Percentiles rank a stretch among this genome's conserved stretches.
These are phyloP conservation scores for Xylariaceae sp. DNA, from an alignment of 2,329 filamentous ascomycete species.

Conservation along the genomic window DNA sequence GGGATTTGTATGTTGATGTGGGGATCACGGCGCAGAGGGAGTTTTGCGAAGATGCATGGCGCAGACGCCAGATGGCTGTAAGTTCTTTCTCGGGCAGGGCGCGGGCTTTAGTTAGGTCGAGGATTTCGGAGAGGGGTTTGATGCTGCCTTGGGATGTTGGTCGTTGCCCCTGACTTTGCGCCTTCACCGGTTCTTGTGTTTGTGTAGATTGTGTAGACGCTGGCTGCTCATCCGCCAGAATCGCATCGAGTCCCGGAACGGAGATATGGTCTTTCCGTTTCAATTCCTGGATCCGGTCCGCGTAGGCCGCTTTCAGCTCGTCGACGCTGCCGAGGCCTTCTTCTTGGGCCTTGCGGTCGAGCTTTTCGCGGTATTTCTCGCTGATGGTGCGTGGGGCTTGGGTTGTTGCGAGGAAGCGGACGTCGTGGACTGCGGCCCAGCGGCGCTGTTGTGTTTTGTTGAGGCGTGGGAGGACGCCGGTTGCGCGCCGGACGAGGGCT, in stretches of 20 bases:
- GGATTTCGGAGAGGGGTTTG: constrained; percentile 47
- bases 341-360: constrained; percentile 72
- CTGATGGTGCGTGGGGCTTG: constrained; percentile 60
- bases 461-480: constrained; percentile 9
- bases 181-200: constrained; percentile 7
- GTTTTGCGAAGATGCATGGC: constrained; percentile 66
- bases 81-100: constrained; percentile 75
- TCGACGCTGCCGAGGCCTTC: constrained; percentile 66
- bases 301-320: constrained; percentile 75
- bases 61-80: constrained; percentile 81
- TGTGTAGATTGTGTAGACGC: not conserved
- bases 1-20: constrained; percentile 63
- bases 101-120: constrained; percentile 75
- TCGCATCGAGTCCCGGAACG: constrained; percentile 35
- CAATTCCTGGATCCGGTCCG: constrained; percentile 71
- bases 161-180: not conserved
- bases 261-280: constrained; percentile 60
- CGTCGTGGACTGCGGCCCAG: constrained; percentile 88
- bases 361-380: constrained; percentile 84
- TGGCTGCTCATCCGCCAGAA: constrained; percentile 26
- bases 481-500: constrained; percentile 18
- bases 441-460: constrained; percentile 56
- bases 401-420: constrained; percentile 82
- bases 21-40: constrained; percentile 84
- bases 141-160: constrained; percentile 29